These are phyloP conservation scores for Inonotus obliquus DNA, from an alignment of 1,284 basidiomycete species.

Conservation along the genomic window DNA sequence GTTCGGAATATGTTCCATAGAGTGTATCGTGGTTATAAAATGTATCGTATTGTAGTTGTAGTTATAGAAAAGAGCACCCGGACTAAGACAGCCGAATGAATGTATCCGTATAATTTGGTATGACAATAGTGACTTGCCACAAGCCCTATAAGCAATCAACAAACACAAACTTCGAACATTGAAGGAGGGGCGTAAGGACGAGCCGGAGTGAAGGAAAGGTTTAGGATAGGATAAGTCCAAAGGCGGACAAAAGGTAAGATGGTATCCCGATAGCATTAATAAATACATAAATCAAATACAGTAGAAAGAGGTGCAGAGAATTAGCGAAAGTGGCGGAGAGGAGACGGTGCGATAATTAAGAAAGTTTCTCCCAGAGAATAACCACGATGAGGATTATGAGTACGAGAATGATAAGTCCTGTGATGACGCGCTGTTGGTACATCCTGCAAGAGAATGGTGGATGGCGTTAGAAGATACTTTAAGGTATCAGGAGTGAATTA, in stretches of 20 bases:
- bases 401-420: conserved; percentile 62
- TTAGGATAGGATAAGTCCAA: background rate
- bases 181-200: background rate
- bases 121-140: no score
- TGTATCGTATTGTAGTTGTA: no score
- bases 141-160: no score
- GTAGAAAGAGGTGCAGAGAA: background rate
- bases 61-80: no score
- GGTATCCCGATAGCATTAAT: conserved; percentile 6
- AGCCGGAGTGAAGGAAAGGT: background rate
- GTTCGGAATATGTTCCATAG: no score
- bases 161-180: no score
- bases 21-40: no score
- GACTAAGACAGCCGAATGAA: no score
- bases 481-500: conserved; percentile 4
- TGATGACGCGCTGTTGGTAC: conserved; percentile 77
- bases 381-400: conserved; percentile 66
- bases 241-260: background rate
- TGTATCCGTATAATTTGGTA: no score
- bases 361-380: conserved; percentile 70
- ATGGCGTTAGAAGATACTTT: background rate
- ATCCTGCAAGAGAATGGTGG: conserved; percentile 43
- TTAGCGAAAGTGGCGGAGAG: no score
- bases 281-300: background rate
- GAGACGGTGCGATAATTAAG: conserved; percentile 24